Conservation (phyloP, 1,139 yeast genomes). For the Zhuliangozyma blackwelliae region DNA sequence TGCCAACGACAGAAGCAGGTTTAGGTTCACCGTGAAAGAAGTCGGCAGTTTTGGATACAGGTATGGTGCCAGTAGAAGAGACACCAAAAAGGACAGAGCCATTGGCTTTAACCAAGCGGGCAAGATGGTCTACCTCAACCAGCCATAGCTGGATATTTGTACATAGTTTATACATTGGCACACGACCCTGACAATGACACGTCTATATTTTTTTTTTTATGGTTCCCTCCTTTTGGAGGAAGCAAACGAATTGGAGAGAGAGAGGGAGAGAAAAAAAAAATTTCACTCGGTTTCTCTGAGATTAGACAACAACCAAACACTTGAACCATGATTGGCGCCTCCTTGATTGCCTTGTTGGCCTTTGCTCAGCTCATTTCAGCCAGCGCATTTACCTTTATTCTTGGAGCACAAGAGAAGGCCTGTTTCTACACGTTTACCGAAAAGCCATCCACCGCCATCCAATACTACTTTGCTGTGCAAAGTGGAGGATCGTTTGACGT, state of each 20-base stretch:
- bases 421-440: constrained; percentile 79
- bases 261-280: background rate
- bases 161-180: no score
- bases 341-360: constrained; percentile 18
- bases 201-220: no score
- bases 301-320: background rate
- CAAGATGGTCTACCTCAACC: constrained; percentile 39
- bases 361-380: constrained; percentile 32
- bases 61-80: constrained; percentile 89
- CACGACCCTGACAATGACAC: no score
- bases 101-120: constrained; percentile 75
- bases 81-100: constrained; percentile 79
- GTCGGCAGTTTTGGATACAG: constrained; percentile 87
- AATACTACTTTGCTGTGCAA: constrained; percentile 89
- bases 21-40: constrained; percentile 70
- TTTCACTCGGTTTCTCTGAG: background rate
- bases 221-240: no score
- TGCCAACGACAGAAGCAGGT: constrained; percentile 58
- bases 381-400: constrained; percentile 69
- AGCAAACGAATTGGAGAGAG: no score
- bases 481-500: constrained; percentile 86
- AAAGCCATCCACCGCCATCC: constrained; percentile 57
- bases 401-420: constrained; percentile 73
- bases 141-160: background rate
- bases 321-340: constrained; percentile 11